Base-by-base conservation (phyloP, 768 basidiomycete genomes). In the Panus rudis region DNA sequence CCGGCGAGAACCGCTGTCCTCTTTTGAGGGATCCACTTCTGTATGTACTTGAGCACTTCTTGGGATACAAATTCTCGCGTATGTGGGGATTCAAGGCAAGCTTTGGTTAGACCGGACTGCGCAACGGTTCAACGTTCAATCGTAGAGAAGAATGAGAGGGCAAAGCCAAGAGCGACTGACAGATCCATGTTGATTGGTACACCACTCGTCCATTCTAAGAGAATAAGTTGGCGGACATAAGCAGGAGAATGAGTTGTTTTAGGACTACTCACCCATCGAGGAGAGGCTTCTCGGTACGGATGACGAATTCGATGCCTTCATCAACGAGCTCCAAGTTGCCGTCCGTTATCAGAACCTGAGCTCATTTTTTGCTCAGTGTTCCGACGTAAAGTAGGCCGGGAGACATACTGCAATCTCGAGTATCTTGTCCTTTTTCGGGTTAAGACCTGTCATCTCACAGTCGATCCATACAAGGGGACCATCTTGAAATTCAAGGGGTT, bases 181-280 rank as follows among this genome's bases (percentile, higher is more conserved):
- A 56, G 70, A 64, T 25, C 80, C 83, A 51, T 96, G 92, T 47
- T 91, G 88, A 5, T 75, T 73, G 22, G 66, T 79, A 61, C 92
- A 96, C 92, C 92, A 96, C 48, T 80, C 70, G 47, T 78, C 73
- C 92, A 96, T 96, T 14, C 88, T 92, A 49, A 4, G 17, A 11
- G 28, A 14, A 12, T 21, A 25, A 12, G 0, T 39, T 37, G 17
- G 27, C 37, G 26, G 50, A 37, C 27, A 21, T 28, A 21, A 40
- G 14, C 7, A 16, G 38, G 8, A 25, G 30, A 24, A 43, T 43
- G 25, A 41, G 40, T 37, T 11, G 38, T 35, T 34, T 37, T 39
- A 24, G 17, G 28, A n/a, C 2, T 7, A 56, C 76, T 57, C 45
- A 90, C 91, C 59, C 63, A 57, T 93, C 85, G 25, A 96, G 61